Percentiles rank a stretch among this genome's conserved stretches.
Conservation (phyloP, 495 filamentous ascomycete species). For the Penicillium taxi region DNA sequence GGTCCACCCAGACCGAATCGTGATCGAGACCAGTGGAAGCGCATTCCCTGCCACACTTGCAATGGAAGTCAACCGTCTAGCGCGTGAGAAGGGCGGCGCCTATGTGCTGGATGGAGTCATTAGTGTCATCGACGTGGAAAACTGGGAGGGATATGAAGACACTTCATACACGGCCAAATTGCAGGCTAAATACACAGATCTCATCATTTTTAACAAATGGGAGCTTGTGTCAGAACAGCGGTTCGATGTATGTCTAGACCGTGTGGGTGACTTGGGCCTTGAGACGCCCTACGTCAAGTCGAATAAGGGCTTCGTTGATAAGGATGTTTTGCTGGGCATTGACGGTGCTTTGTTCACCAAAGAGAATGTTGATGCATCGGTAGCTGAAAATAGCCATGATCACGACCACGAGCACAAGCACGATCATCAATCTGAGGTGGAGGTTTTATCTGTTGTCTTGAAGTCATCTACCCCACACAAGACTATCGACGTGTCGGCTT, state of each 20-base stretch:
- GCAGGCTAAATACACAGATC: constrained; percentile 83
- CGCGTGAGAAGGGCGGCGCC: constrained; percentile 39
- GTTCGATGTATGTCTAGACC: constrained; percentile 76
- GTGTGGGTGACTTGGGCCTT: constrained; percentile 78
- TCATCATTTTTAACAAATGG: constrained; percentile 96
- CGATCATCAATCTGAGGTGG: constrained; percentile 75
- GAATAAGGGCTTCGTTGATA: constrained; percentile 64
- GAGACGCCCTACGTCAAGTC: constrained; percentile 75
- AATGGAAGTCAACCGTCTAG: constrained; percentile 86
- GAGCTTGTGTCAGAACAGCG: constrained; percentile 60
- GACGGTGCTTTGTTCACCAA: constrained; percentile 69
- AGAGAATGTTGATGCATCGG: constrained; percentile 19
- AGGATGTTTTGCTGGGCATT: constrained; percentile 74
- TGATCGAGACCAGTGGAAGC: constrained; percentile 84
- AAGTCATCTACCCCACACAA: constrained; percentile 23
- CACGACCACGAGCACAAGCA: constrained; percentile 19
- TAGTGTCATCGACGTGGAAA: constrained; percentile 91
- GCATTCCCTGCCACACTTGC: constrained; percentile 86
- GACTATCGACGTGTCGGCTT: constrained; percentile 54
- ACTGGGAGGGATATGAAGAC: constrained; percentile 93
- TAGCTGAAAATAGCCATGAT: constrained; percentile 4
- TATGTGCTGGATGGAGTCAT: constrained; percentile 87
- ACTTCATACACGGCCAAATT: constrained; percentile 80
- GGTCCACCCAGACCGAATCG: constrained; percentile 67
- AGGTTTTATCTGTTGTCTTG: constrained; percentile 74